Conservation (phyloP, 2,329 filamentous ascomycete species). For the Malbranchea zuffiana region DNA sequence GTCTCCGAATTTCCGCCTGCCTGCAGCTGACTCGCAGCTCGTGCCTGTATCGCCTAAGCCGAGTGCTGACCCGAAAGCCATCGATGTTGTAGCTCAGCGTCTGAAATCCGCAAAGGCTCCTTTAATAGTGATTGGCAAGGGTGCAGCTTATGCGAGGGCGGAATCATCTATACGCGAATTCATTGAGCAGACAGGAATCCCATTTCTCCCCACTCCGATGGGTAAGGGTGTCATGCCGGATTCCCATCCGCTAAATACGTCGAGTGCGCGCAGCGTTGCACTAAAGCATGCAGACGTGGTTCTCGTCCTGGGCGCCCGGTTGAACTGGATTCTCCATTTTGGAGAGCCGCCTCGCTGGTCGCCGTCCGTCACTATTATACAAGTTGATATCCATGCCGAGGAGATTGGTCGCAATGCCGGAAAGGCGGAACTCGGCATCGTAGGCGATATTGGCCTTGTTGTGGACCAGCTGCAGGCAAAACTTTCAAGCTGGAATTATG, state of each 20-base stretch:
- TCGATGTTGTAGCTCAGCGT: conserved; percentile 34
- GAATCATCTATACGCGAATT: conserved; percentile 37
- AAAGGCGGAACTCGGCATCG: conserved; percentile 38
- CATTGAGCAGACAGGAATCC: conserved; percentile 40
- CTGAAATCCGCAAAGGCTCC: conserved; percentile 41
- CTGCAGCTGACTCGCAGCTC: conserved; percentile 16
- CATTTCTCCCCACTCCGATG: conserved; percentile 50
- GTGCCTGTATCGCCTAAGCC: conserved; percentile 34
- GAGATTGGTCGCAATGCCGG: conserved; percentile 45
- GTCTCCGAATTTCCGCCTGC: conserved; percentile 16
- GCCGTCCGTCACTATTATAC: conserved; percentile 40
- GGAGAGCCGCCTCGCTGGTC: conserved; percentile 46
- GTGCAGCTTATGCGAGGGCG: conserved; percentile 44
- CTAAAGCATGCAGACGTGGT: conserved; percentile 46
- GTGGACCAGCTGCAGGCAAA: conserved; percentile 36
- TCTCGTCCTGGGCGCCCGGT: conserved; percentile 43
- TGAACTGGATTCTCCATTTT: conserved; percentile 51
- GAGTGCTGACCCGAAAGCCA: conserved; percentile 36
- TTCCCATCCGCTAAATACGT: conserved; percentile 42
- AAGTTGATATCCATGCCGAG: conserved; percentile 45
- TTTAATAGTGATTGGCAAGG: conserved; percentile 46
- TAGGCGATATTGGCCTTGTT: conserved; percentile 43
- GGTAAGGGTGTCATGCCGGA: conserved; percentile 48
- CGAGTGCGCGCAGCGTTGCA: conserved; percentile 44
- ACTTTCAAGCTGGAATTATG: conserved; percentile 38